Percentiles rank a stretch among this genome's conserved stretches.
These are phyloP conservation scores for Daldinia childiae DNA, from an alignment of 495 filamentous ascomycete genomes.

Conservation along the genomic window DNA sequence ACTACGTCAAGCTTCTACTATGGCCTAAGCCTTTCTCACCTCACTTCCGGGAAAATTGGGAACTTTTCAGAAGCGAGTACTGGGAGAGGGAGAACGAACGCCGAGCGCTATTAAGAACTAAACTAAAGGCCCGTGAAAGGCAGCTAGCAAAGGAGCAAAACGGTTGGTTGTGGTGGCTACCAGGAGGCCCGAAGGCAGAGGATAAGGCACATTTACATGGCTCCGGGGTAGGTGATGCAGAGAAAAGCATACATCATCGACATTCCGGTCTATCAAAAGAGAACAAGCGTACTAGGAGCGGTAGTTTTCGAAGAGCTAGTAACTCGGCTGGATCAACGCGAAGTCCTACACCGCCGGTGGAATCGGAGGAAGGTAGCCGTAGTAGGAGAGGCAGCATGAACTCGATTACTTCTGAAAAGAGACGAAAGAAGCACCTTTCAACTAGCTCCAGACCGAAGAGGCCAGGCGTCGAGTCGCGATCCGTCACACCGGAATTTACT, in stretches of 20 bases:
- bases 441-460: constrained; percentile 48
- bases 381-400: constrained; percentile 57
- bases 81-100: constrained; percentile 98
- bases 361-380: constrained; percentile 53
- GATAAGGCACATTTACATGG: constrained; percentile 48
- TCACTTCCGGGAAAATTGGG: constrained; percentile 97
- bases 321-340: constrained; percentile 58
- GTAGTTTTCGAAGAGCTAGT: constrained; percentile 59
- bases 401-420: constrained; percentile 60
- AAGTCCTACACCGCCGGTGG: constrained; percentile 59
- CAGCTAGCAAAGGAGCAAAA: constrained; percentile 72
- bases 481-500: constrained; percentile 60
- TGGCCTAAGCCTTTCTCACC: constrained; percentile 95
- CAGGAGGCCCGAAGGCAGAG: constrained; percentile 49
- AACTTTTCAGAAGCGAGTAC: constrained; percentile 89
- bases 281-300: constrained; percentile 58
- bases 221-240: constrained; percentile 34
- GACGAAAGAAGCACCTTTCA: constrained; percentile 56
- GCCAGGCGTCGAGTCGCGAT: constrained; percentile 55
- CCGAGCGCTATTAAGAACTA: constrained; percentile 74
- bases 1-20: constrained; percentile 88
- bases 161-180: constrained; percentile 89
- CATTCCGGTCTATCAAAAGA: constrained; percentile 53
- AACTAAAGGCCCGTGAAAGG: constrained; percentile 70
- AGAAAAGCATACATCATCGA: constrained; percentile 50